Conservation (phyloP, 2,329 filamentous ascomycete species). For the Akanthomyces dipterigenus region DNA sequence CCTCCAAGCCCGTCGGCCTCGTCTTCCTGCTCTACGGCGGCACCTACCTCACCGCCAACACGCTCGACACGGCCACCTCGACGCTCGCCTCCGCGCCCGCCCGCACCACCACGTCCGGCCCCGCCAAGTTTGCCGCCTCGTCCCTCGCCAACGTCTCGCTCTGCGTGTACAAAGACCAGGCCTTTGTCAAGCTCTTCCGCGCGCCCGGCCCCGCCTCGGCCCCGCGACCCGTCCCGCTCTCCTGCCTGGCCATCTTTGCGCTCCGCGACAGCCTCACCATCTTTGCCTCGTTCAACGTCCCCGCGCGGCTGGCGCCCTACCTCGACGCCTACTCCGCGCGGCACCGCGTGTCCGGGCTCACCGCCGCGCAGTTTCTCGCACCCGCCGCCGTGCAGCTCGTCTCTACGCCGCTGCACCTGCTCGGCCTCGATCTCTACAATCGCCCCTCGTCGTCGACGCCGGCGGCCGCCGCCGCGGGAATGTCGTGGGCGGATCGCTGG, state of each 20-base stretch:
- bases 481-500: slow-evolving; percentile 54
- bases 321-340: slow-evolving; percentile 38
- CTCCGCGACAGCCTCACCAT: slow-evolving; percentile 81
- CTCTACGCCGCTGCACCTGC: slow-evolving; percentile 76
- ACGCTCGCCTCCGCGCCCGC: slow-evolving; percentile 53
- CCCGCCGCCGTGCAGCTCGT: slow-evolving; percentile 73
- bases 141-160: slow-evolving; percentile 77
- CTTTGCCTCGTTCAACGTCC: slow-evolving; percentile 87
- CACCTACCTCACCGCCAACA: slow-evolving; percentile 85
- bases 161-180: slow-evolving; percentile 83
- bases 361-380: slow-evolving; percentile 70
- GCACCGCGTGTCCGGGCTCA: slow-evolving; percentile 46
- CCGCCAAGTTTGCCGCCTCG: slow-evolving; percentile 74
- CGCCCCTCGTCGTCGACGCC: slow-evolving; percentile 38
- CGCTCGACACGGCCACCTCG: slow-evolving; percentile 71
- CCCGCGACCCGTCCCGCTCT: slow-evolving; percentile 54
- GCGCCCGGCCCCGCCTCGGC: slow-evolving; percentile 42
- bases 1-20: slow-evolving; percentile 61
- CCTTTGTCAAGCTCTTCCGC: slow-evolving; percentile 78
- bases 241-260: slow-evolving; percentile 73
- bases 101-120: slow-evolving; percentile 61
- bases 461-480: slow-evolving; percentile 21
- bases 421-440: slow-evolving; percentile 85
- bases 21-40: slow-evolving; percentile 74
- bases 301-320: slow-evolving; percentile 65